Evolutionary conservation across 192 early-diverging fungal species (phyloP).

Genomic region (Dispira simplex): DNA sequence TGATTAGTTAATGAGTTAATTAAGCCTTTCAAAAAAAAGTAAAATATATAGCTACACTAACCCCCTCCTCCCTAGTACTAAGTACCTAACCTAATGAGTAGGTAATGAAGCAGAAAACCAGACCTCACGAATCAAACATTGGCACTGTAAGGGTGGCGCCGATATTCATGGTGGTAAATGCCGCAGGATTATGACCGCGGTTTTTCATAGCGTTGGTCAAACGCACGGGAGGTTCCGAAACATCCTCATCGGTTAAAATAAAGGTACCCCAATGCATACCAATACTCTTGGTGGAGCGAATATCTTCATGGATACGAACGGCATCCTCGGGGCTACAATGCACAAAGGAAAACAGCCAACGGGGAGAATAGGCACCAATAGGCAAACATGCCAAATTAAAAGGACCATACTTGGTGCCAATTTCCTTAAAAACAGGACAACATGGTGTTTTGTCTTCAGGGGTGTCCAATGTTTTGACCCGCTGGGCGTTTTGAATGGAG

Average conservation of each 20-base stretch:
- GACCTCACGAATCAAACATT: not conserved
- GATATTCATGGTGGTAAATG: conserved; percentile 30
- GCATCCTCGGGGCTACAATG: conserved; percentile 73
- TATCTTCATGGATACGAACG: conserved; percentile 60
- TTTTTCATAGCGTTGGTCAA: conserved; percentile 35
- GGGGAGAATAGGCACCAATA: conserved; percentile 72
- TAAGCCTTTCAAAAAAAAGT: too few species aligned
- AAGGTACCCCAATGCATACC: conserved; percentile 86
- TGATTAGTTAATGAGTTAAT: too few species aligned
- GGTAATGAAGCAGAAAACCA: too few species aligned
- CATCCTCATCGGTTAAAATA: conserved; percentile 50
- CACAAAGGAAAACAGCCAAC: conserved; percentile 44
- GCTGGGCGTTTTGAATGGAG: conserved; percentile 24
- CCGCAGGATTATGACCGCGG: conserved; percentile 26
- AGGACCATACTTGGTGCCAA: conserved; percentile 54
- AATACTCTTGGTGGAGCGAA: conserved; percentile 42
- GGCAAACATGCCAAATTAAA: conserved; percentile 65
- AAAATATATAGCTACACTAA: too few species aligned
- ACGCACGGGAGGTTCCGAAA: conserved; percentile 47
- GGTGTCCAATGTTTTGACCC: conserved; percentile 21
- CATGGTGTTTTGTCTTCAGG: conserved; percentile 24
- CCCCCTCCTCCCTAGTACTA: too few species aligned
- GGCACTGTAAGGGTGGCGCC: conserved; percentile 25
- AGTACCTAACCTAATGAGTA: too few species aligned
- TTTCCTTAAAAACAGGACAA: conserved; percentile 75